Evolutionary conservation across 2,329 filamentous ascomycete species (phyloP), one percentile per base, ranked within the genome.

Genomic region (Diplodia mutila): DNA sequence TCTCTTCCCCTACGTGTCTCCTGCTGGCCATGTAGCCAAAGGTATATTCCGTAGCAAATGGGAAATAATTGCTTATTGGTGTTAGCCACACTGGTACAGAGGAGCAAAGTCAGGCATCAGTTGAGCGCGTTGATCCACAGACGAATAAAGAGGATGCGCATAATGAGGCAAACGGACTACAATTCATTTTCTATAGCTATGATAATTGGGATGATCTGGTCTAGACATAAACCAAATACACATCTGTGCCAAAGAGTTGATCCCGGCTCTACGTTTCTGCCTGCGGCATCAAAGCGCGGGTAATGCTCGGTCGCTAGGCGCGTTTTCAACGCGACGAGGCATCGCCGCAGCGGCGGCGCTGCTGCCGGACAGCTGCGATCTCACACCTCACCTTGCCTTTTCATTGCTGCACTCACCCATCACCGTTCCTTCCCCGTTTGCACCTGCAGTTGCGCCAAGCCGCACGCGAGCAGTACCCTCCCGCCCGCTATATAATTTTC

Each of bases 311-410:
- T n/a, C 32, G 39, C n/a, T 21, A 29, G 59, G 27, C 59, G 59
- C 59, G 59, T 63, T 63, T 63, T 63, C 59, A 34, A 63, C 59
- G 59, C 59, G 59, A 63, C 59, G 42, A 61, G 39, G 57, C 59
- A 51, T 63, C 46, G 59, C 59, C 59, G 59, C 37, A 42, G 34
- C 42, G 18, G 57, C 59, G 27, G 59, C 29, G 39, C 25, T 46
- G 39, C 29, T 23, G 42, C 59, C 27, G 59, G 42, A 61, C 8
- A 51, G 59, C 59, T 63, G 59, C 57, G 23, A 46, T 49, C 46
- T 32, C 46, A 37, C 59, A 23, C 42, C 42, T 37, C 53, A 27
- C 42, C 14, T 51, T 42, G 23, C 27, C 42, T 37, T 29, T 32
- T 51, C 59, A 25, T 25, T 63, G 42, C 42, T 12, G 59, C 59